Evolutionary conservation across 768 basidiomycete species (phyloP).

Genomic region (Russula lepida): DNA sequence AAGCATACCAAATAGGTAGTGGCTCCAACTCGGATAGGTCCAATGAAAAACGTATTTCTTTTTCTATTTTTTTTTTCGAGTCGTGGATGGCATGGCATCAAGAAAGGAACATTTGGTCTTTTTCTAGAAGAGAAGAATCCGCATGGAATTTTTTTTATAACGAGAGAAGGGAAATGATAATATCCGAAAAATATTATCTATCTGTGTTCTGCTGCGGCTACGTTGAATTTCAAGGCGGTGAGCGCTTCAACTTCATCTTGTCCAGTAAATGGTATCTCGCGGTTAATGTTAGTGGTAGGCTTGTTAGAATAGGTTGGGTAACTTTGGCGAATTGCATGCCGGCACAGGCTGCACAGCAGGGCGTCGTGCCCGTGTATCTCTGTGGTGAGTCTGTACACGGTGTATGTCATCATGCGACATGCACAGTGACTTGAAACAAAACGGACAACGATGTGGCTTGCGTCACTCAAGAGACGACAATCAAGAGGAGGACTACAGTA

Average conservation of each 20-base stretch:
- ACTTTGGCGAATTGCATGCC: background rate
- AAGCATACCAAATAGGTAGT: slow-evolving; percentile 5
- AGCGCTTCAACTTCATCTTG: background rate
- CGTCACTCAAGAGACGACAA: background rate
- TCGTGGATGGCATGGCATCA: background rate
- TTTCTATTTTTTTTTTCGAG: background rate
- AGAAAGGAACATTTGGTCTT: background rate
- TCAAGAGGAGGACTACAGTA: too few species aligned
- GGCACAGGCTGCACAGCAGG: background rate
- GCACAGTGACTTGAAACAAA: background rate
- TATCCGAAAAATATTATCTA: background rate
- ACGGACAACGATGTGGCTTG: background rate
- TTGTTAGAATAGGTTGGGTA: background rate
- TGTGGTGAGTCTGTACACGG: background rate
- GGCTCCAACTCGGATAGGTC: too few species aligned
- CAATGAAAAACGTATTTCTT: background rate
- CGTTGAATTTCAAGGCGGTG: too few species aligned
- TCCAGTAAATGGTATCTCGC: background rate
- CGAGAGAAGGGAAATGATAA: background rate
- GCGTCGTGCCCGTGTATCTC: background rate
- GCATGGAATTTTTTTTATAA: background rate
- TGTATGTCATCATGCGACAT: background rate
- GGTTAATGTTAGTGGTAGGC: background rate
- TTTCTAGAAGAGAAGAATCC: slow-evolving; percentile 2
- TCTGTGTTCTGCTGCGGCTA: too few species aligned